Evolutionary conservation across 345 rosid genomes (phyloP).

Genomic region (Populus nigra): DNA sequence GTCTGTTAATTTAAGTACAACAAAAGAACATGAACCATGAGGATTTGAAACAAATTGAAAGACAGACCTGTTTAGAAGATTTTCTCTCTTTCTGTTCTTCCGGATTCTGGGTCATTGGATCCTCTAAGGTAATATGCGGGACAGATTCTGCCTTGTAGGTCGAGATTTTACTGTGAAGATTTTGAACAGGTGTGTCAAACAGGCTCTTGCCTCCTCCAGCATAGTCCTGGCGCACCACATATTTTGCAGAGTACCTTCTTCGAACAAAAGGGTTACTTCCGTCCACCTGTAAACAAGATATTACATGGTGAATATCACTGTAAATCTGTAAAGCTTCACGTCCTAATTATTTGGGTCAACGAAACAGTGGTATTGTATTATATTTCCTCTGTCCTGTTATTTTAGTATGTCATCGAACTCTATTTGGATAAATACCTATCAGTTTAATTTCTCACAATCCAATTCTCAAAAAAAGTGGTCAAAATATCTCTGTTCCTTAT

Average conservation of each 20-base stretch:
- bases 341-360: not conserved
- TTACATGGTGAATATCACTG: not conserved
- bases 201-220: slow-evolving; percentile 39
- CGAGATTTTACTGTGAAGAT: slow-evolving; percentile 22
- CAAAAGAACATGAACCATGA: not conserved
- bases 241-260: slow-evolving; percentile 59
- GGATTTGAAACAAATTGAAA: not conserved
- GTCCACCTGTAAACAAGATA: slow-evolving; percentile 36
- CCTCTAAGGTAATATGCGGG: slow-evolving; percentile 15
- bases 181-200: slow-evolving; percentile 38
- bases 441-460: not conserved
- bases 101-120: slow-evolving; percentile 24
- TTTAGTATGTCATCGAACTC: not conserved
- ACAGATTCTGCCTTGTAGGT: slow-evolving; percentile 25
- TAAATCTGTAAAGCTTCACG: not conserved
- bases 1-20: too few species aligned
- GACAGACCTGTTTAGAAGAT: slow-evolving; percentile 43
- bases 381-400: not conserved
- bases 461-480: not conserved
- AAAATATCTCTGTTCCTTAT: not conserved
- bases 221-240: slow-evolving; percentile 44
- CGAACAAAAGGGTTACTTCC: slow-evolving; percentile 35
- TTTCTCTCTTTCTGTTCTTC: slow-evolving; percentile 12
- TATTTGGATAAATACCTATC: not conserved
- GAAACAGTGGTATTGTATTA: not conserved